Evolutionary conservation across 2,329 filamentous ascomycete species (phyloP).

Genomic region (Fusarium annulatum): DNA sequence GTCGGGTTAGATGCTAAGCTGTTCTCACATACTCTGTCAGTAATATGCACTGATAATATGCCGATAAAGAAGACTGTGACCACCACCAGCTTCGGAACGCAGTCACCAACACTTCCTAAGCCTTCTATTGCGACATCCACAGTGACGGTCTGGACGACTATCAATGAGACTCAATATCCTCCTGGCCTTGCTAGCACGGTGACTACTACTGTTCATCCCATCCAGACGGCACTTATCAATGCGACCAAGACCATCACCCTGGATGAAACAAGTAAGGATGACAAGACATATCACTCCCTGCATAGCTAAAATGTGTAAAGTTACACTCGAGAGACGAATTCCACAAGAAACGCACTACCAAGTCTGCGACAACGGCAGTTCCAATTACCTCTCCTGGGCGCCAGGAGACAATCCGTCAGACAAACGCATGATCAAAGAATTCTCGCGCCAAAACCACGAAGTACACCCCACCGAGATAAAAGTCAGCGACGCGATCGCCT

Average conservation of each 20-base stretch:
- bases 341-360: neutral
- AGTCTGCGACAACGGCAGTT: neutral
- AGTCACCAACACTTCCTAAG: fast-evolving
- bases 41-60: neutral
- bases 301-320: too few species aligned
- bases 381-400: neutral
- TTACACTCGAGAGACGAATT: too few species aligned
- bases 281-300: too few species aligned
- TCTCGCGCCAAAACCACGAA: neutral
- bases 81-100: fast-evolving
- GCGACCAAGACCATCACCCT: too few species aligned
- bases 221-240: neutral
- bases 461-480: neutral
- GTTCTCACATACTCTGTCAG: neutral
- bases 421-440: neutral
- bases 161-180: neutral
- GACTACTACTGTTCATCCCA: neutral
- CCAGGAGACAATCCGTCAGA: fast-evolving
- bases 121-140: fast-evolving
- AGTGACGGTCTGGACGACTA: neutral
- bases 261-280: too few species aligned
- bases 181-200: fast-evolving
- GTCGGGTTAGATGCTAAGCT: neutral
- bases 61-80: neutral
- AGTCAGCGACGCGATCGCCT: fast-evolving